Evolutionary conservation across 495 filamentous ascomycete species (phyloP), one percentile per base, ranked within the genome.

Genomic region (Neurospora intermedia): DNA sequence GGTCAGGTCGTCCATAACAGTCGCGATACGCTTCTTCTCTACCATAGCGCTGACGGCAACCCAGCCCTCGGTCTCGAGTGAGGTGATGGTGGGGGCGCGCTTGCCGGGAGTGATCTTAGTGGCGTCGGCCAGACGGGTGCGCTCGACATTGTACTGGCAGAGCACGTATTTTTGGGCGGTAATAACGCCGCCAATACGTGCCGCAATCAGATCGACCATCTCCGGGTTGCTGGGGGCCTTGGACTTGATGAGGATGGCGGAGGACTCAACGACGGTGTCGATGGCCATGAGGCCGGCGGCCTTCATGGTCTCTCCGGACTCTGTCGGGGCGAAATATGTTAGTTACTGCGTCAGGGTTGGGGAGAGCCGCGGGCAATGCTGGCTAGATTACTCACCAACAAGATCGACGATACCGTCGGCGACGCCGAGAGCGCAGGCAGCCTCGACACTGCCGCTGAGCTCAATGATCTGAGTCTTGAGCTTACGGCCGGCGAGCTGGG

Each of bases 271-370:
- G 20, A 99, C 94, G 3, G 96, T 99, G 74, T 94, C 94, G 78
- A 99, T 97, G 74, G 96, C 89, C 81, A 96, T 96, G 59, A 99
- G 87, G n/a, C 96, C 96, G 43, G 95, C 95, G 3, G 94, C 96
- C 78, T 91, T 93, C 96, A 99, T 99, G 13, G 96, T 99, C 79
- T 98, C 94, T 69, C 96, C 96, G 45, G 96, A 99, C 88, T 99
- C 96, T 97, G 73, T 54, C 20, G 31, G 42, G 39, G 69, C 9
- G 9, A 41, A 38, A 69, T 35, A 8, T 15, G 23, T 62, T 16
- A 62, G 23, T 7, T 62, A 8, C 27, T 62, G 23, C 2, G 7
- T 16, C 13, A 15, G 45, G 23, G 11, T 8, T 62, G 23, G 54
- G 41, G n/a, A 43, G 6, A 54, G 20, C 35, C 16, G 7, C 16